Evolutionary conservation across 176 grass and related monocot species (phyloP).

Genomic region (Aegilops bicornis): DNA sequence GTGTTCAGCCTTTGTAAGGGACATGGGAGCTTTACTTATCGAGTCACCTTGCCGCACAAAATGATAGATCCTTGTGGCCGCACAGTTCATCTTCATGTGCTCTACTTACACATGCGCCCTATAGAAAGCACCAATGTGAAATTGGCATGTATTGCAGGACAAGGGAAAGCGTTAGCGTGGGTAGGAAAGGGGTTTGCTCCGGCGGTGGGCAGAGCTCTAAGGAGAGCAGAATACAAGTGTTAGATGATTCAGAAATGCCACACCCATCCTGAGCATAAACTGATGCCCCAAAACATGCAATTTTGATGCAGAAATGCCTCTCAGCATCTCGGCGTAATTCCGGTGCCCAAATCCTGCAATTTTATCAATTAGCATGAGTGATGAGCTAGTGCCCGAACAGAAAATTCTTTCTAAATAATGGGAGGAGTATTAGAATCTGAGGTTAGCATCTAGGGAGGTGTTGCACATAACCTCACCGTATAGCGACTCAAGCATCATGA

Average conservation of each 20-base stretch:
- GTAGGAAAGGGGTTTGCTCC: neutral
- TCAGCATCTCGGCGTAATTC: neutral
- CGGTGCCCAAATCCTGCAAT: neutral
- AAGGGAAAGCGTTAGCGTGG: neutral
- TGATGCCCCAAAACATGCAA: neutral
- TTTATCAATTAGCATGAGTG: neutral
- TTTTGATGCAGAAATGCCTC: neutral
- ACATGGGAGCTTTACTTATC: neutral
- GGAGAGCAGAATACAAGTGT: neutral
- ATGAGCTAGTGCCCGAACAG: neutral
- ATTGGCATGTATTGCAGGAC: neutral
- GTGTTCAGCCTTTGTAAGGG: neutral
- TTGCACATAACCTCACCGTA: no score
- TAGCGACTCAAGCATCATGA: no score
- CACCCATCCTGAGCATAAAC: slow-evolving; percentile 14
- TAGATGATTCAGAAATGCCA: neutral
- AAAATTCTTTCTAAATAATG: neutral
- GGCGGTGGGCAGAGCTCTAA: neutral
- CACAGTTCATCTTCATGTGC: neutral
- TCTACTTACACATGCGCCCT: neutral
- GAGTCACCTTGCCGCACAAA: neutral
- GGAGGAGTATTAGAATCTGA: no score
- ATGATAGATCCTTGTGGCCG: neutral
- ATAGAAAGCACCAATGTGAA: no score
- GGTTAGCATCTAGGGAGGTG: no score